These are phyloP conservation scores for Gaultheria prostrata DNA, from an alignment of 148 eudicot species.

Conservation along the genomic window DNA sequence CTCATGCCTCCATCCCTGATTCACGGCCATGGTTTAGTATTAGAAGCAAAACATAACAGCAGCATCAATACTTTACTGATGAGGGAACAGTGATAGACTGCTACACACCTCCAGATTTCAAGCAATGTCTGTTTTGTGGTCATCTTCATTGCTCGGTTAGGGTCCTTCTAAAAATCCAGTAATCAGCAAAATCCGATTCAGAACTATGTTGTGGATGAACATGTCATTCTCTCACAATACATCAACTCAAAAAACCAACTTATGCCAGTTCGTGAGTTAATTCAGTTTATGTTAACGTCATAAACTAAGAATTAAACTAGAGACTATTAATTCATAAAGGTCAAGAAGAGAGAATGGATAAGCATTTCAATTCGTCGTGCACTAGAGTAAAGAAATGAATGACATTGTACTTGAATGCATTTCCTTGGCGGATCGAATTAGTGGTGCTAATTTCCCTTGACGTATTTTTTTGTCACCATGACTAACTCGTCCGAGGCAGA, in stretches of 20 bases:
- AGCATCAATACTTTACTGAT: neutral
- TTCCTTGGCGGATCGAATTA: neutral
- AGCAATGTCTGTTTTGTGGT: slow-evolving; percentile 71
- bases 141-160: slow-evolving; percentile 61
- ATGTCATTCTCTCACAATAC: too few relatives aligned
- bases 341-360: neutral
- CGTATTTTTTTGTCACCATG: neutral
- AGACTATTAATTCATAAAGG: neutral
- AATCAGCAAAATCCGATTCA: slow-evolving; percentile 11
- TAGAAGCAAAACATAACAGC: neutral
- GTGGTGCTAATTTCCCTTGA: neutral
- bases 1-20: slow-evolving; percentile 86
- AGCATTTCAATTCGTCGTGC: neutral
- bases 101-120: slow-evolving; percentile 80
- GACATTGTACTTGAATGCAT: neutral
- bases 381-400: neutral
- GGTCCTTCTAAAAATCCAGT: slow-evolving; percentile 56
- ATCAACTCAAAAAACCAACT: too few relatives aligned
- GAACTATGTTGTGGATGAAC: neutral
- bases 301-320: neutral
- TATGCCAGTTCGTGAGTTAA: too few relatives aligned
- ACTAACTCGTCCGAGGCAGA: neutral
- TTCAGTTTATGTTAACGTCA: neutral
- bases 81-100: neutral
- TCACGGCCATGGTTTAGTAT: neutral